These are phyloP conservation scores for Mycena rebaudengoi DNA, from an alignment of 768 basidiomycete species.

Conservation along the genomic window DNA sequence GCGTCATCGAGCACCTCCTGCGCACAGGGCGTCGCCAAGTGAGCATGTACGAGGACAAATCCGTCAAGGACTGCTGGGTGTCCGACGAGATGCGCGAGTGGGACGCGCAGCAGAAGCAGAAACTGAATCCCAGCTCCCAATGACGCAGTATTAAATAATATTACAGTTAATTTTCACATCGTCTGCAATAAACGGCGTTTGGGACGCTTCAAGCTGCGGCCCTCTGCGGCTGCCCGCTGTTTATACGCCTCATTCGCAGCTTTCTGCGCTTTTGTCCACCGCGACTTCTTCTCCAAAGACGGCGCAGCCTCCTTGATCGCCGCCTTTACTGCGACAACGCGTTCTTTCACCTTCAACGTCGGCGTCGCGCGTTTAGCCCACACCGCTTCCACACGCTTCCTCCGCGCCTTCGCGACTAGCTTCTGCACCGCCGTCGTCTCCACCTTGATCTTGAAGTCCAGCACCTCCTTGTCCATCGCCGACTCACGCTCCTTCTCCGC, in stretches of 20 bases:
- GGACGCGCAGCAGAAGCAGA: constrained; percentile 47
- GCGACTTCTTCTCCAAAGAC: constrained; percentile 10
- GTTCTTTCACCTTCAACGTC: no score
- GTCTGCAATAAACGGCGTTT: not conserved
- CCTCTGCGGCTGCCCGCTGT: constrained; percentile 7
- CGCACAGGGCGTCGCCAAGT: constrained; percentile 73
- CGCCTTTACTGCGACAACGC: no score
- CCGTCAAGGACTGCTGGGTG: constrained; percentile 79
- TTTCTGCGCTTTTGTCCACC: constrained; percentile 30
- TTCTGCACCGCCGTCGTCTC: constrained; percentile 28
- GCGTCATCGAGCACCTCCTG: constrained; percentile 79
- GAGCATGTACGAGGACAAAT: constrained; percentile 71
- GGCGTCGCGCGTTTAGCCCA: no score
- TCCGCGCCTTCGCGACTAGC: not conserved
- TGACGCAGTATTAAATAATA: constrained; percentile 1
- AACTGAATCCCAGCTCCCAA: constrained; percentile 13
- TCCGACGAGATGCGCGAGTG: constrained; percentile 76
- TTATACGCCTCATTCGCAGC: constrained; percentile 12
- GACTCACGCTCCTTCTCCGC: constrained; percentile 40
- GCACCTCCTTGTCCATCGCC: constrained; percentile 32
- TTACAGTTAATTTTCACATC: constrained; percentile 1
- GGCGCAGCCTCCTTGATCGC: no score
- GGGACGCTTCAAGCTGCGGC: not conserved
- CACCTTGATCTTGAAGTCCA: constrained; percentile 36
- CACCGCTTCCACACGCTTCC: constrained; percentile 10